These are phyloP conservation scores for Drechslerella dactyloides DNA, from an alignment of 2,329 filamentous ascomycete species.

Conservation along the genomic window DNA sequence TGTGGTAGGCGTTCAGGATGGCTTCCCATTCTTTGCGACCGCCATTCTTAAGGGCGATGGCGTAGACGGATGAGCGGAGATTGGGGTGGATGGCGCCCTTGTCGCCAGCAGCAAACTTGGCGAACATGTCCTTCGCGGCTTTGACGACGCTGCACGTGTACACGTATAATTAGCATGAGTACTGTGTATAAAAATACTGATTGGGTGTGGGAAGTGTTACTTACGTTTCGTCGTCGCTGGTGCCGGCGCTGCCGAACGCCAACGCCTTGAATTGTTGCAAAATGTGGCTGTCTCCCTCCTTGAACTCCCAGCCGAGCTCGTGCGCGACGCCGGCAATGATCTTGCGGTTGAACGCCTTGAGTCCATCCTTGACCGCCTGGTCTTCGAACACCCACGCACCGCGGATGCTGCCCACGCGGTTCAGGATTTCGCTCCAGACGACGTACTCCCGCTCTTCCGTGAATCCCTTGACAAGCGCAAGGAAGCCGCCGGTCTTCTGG, in stretches of 20 bases:
- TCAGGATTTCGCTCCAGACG: conserved; percentile 91
- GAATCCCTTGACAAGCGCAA: conserved; percentile 85
- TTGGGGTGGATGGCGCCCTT: conserved; percentile 86
- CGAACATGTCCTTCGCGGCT: conserved; percentile 88
- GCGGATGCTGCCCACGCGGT: conserved; percentile 78
- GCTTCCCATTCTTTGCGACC: conserved; percentile 85
- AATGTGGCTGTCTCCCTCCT: conserved; percentile 82
- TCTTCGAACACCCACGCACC: conserved; percentile 90
- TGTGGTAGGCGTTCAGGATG: conserved; percentile 76
- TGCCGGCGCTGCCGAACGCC: conserved; percentile 82
- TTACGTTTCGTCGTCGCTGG: conserved; percentile 74
- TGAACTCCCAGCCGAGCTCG: conserved; percentile 86
- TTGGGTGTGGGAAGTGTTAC: neutral
- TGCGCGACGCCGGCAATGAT: conserved; percentile 81
- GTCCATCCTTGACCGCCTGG: conserved; percentile 71
- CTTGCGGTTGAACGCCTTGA: conserved; percentile 82
- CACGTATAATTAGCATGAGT: conserved; percentile 6
- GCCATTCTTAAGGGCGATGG: conserved; percentile 81
- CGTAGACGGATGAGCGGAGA: conserved; percentile 83
- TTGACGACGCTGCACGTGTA: conserved; percentile 66
- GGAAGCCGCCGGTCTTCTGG: conserved; percentile 86
- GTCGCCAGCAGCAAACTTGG: conserved; percentile 80
- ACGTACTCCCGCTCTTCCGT: conserved; percentile 82
- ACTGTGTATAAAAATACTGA: neutral
- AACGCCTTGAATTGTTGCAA: conserved; percentile 93